Evolutionary conservation across 2,329 filamentous ascomycete genomes (phyloP).

Genomic region (Byssochlamys sp.): DNA sequence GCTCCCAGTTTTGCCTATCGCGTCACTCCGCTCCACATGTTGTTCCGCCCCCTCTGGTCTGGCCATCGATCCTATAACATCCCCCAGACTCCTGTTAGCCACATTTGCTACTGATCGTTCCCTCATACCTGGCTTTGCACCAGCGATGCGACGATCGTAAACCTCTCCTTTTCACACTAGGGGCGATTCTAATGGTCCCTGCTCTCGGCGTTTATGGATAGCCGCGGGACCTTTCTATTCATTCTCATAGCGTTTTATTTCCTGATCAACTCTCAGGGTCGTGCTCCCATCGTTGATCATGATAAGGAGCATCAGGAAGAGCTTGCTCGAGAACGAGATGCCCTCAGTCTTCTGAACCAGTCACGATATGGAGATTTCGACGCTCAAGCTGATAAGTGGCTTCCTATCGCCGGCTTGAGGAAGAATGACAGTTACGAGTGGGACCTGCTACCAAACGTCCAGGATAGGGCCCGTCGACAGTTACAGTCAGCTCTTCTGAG

Average conservation of each 20-base stretch:
- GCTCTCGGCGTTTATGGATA: conserved; percentile 33
- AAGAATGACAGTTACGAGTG: conserved; percentile 67
- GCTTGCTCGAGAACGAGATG: conserved; percentile 42
- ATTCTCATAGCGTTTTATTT: conserved; percentile 46
- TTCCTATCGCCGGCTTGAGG: conserved; percentile 71
- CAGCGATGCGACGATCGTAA: conserved; percentile 19
- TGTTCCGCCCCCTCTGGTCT: neutral
- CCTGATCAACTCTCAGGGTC: conserved; percentile 42
- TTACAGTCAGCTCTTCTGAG: conserved; percentile 25
- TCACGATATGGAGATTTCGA: conserved; percentile 46
- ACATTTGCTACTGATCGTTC: neutral
- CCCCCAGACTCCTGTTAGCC: conserved; percentile 1
- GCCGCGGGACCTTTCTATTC: conserved; percentile 40
- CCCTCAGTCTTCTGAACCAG: conserved; percentile 41
- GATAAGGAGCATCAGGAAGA: conserved; percentile 40
- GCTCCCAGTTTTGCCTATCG: conserved; percentile 5
- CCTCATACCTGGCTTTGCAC: conserved; percentile 3
- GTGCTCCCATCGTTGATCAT: conserved; percentile 30
- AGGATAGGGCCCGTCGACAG: conserved; percentile 54
- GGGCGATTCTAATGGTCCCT: conserved; percentile 2
- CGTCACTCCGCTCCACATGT: neutral
- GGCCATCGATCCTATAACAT: neutral
- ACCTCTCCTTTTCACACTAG: conserved; percentile 4
- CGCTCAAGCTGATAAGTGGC: conserved; percentile 36
- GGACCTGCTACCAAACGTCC: conserved; percentile 60